Conservation (phyloP, 305 asterid genomes). For the Solanum hybrid region DNA sequence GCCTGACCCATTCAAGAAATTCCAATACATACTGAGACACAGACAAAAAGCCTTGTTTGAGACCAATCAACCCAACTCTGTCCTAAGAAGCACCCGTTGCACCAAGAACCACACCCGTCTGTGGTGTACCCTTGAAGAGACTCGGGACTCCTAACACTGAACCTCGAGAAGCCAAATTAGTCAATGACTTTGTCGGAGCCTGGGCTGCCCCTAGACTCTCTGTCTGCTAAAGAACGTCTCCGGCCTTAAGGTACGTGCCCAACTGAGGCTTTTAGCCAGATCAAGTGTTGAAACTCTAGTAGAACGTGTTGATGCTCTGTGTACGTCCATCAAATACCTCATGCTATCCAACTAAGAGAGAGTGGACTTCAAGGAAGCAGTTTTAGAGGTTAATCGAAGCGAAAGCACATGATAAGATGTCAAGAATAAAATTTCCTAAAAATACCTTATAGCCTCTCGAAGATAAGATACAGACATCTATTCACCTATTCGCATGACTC, state of each 20-base stretch:
- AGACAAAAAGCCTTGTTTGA: neutral
- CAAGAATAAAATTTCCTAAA: too few species aligned
- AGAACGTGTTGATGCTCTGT: neutral
- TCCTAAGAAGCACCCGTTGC: neutral
- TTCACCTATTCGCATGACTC: neutral
- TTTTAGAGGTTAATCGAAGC: neutral
- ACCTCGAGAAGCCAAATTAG: neutral
- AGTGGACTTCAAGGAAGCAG: neutral
- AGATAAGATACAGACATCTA: neutral
- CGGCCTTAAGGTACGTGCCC: neutral
- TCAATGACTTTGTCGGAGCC: neutral
- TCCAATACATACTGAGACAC: too few species aligned
- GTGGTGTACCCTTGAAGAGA: neutral
- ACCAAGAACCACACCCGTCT: neutral
- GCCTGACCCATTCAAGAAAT: neutral
- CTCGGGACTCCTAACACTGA: neutral
- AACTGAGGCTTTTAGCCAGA: neutral
- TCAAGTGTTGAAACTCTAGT: neutral
- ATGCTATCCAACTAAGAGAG: neutral
- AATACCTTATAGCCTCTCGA: neutral
- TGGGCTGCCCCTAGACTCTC: neutral
- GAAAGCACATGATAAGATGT: neutral
- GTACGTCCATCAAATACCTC: neutral
- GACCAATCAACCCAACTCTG: neutral
- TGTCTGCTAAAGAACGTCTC: neutral